Percentiles rank a stretch among this genome's conserved stretches.
phyloP scores from a whole-genome alignment of 2,329 filamentous ascomycete genomes.

The Lecanosticta acicola region DNA sequence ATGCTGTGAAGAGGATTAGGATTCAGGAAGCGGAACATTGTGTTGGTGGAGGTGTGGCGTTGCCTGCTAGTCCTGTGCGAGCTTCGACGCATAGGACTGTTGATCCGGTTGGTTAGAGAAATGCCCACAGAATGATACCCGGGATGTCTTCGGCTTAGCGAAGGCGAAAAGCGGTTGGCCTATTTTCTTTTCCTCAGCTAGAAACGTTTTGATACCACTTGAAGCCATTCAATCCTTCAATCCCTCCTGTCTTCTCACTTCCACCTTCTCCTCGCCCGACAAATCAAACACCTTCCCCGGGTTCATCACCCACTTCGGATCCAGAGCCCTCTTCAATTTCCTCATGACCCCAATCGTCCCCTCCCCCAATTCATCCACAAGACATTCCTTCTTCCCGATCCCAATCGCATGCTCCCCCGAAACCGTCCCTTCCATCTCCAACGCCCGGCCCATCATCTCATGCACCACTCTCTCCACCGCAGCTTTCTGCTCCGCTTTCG shows the following conservation, averaged over 20 bases:
- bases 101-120: constrained; percentile 16
- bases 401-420: constrained; percentile 22
- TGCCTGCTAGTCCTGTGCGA: constrained; percentile 15
- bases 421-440: constrained; percentile 83
- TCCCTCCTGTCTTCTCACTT: too few species aligned
- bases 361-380: constrained; percentile 16
- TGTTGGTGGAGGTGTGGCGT: constrained; percentile 17
- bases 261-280: neutral
- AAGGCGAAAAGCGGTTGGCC: too few species aligned
- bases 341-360: constrained; percentile 20
- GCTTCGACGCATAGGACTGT: constrained; percentile 11
- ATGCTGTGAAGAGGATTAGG: constrained; percentile 19
- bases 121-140: too few species aligned
- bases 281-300: constrained; percentile 20
- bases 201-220: too few species aligned
- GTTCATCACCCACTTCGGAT: constrained; percentile 22
- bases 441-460: constrained; percentile 82
- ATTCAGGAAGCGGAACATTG: constrained; percentile 13
- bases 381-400: constrained; percentile 19
- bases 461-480: constrained; percentile 72
- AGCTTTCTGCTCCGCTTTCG: constrained; percentile 64
- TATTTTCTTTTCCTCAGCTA: too few species aligned
- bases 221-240: too few species aligned
- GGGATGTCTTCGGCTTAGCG: too few species aligned
- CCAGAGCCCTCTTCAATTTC: constrained; percentile 15